phyloP scores from a whole-genome alignment of 345 rosid species.

The Euphorbia lathyris region DNA sequence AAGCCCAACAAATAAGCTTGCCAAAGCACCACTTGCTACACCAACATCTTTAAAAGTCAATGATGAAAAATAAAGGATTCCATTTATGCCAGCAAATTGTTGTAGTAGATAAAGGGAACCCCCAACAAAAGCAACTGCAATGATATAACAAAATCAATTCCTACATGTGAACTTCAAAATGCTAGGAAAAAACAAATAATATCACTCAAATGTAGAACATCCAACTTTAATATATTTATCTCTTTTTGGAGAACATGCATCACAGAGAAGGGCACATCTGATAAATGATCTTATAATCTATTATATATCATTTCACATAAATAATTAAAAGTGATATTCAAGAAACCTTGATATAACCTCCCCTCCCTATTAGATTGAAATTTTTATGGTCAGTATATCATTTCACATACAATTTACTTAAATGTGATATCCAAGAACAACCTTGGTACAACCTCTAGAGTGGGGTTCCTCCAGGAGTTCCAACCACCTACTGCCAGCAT shows the following conservation, averaged over 20 bases:
- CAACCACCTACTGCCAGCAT: slow-evolving; percentile 53
- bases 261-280: not conserved
- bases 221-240: not conserved
- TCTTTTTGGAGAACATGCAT: not conserved
- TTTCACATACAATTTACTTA: not conserved
- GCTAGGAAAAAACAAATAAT: not conserved
- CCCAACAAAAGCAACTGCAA: slow-evolving; percentile 68
- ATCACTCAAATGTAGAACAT: not conserved
- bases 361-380: not conserved
- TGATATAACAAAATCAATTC: slow-evolving; percentile 12
- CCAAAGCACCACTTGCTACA: slow-evolving; percentile 50
- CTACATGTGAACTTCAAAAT: not conserved
- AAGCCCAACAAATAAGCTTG: slow-evolving; percentile 62
- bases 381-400: not conserved
- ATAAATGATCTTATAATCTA: not conserved
- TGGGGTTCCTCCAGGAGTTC: slow-evolving; percentile 74
- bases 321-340: too few species aligned
- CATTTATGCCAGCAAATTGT: slow-evolving; percentile 86
- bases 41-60: slow-evolving; percentile 73
- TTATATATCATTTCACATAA: too few species aligned
- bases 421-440: slow-evolving; percentile 26
- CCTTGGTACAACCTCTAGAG: slow-evolving; percentile 71
- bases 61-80: slow-evolving; percentile 80
- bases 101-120: slow-evolving; percentile 68
- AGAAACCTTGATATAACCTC: too few species aligned